Evolutionary conservation across 257 asterid species (phyloP).

Genomic region (Haberlea rhodopensis): DNA sequence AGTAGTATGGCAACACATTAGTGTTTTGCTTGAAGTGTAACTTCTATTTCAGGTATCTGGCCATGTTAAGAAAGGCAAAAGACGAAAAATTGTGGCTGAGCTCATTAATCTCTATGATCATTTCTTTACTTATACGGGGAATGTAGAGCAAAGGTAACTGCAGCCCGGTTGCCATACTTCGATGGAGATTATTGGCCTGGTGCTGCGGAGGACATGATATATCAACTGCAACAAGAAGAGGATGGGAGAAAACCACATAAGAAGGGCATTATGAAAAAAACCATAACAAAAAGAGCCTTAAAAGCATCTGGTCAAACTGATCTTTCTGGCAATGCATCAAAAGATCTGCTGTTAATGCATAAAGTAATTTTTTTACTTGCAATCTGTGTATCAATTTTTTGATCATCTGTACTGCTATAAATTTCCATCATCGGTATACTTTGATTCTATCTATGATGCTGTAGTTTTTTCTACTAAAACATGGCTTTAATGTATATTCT

Average conservation of each 20-base stretch:
- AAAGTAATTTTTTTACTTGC: slow-evolving; percentile 53
- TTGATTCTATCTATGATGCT: slow-evolving; percentile 10
- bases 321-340: slow-evolving; percentile 86
- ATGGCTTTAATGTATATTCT: slow-evolving; percentile 9
- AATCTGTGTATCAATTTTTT: slow-evolving; percentile 5
- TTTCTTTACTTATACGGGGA: slow-evolving; percentile 82
- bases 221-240: slow-evolving; percentile 88
- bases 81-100: slow-evolving; percentile 80
- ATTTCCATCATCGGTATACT: slow-evolving; percentile 4
- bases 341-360: slow-evolving; percentile 84
- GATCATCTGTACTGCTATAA: slow-evolving; percentile 1
- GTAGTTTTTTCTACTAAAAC: neutral
- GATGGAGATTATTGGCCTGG: slow-evolving; percentile 99
- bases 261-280: slow-evolving; percentile 67
- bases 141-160: slow-evolving; percentile 88
- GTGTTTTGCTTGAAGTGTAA: slow-evolving; percentile 26
- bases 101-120: slow-evolving; percentile 88
- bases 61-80: slow-evolving; percentile 86
- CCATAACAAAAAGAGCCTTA: slow-evolving; percentile 78
- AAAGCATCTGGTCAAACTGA: slow-evolving; percentile 94
- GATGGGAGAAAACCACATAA: slow-evolving; percentile 82
- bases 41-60: slow-evolving; percentile 71
- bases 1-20: slow-evolving; percentile 4
- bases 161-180: slow-evolving; percentile 91
- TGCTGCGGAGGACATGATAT: slow-evolving; percentile 96